A percentile compares a stretch with the other conserved stretches of the same genome.
phyloP scores from a whole-genome alignment of 2,329 filamentous ascomycete species.

The Drechmeria coniospora region DNA sequence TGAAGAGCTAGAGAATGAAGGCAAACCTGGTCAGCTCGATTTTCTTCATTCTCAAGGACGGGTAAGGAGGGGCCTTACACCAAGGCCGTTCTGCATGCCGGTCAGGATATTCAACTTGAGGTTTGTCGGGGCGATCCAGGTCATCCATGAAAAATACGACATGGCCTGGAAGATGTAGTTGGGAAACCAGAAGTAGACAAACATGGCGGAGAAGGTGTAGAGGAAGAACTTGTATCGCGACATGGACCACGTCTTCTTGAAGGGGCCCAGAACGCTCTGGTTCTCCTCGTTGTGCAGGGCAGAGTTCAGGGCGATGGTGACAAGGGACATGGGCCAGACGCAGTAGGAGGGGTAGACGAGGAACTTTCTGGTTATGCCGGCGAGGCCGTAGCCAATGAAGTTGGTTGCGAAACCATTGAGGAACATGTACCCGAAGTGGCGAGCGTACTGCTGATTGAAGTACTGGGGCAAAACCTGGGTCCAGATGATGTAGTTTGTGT shows the following conservation, averaged over 20 bases:
- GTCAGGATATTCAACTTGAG: conserved; percentile 19
- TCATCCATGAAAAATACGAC: conserved; percentile 34
- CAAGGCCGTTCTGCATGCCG: conserved; percentile 21
- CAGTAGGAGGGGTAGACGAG: conserved; percentile 36
- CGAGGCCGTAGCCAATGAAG: conserved; percentile 40
- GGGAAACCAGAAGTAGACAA: conserved; percentile 39
- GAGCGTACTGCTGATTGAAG: conserved; percentile 34
- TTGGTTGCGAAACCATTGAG: conserved; percentile 33
- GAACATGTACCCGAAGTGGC: conserved; percentile 32
- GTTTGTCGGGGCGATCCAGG: conserved; percentile 34
- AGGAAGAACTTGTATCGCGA: conserved; percentile 32
- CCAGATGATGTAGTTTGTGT: conserved; percentile 35
- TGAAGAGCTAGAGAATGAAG: conserved; percentile 10
- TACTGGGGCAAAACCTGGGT: conserved; percentile 30
- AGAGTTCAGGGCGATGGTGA: conserved; percentile 32
- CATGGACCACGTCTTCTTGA: conserved; percentile 21
- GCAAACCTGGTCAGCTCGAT: too few relatives aligned
- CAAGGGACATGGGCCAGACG: conserved; percentile 37
- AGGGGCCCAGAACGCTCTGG: conserved; percentile 9
- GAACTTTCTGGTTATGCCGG: conserved; percentile 32
- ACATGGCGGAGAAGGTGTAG: conserved; percentile 28
- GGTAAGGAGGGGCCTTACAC: conserved; percentile 5
- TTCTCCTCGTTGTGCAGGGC: conserved; percentile 29
- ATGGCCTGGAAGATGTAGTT: conserved; percentile 33
- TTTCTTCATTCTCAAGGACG: background rate